Base-by-base conservation (phyloP, 345 rosid species). In the Rhizophora apiculata region DNA sequence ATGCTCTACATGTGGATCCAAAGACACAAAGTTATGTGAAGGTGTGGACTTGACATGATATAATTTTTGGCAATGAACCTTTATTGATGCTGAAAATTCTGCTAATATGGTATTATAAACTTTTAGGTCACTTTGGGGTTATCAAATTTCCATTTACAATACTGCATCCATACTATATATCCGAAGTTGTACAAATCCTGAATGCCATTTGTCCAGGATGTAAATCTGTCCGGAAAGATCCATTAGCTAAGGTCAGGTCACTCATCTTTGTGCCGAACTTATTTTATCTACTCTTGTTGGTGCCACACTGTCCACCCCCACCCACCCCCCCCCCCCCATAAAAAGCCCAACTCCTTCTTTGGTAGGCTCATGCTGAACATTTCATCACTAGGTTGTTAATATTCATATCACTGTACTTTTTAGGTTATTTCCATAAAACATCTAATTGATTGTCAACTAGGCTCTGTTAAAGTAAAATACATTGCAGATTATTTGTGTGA, bases 141-240 rank as follows among this genome's bases (percentile, higher is more conserved):
- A 82, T 95, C 52, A 84, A 85, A 15, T 90, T 95, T 57, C 79
- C 69, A 36, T 70, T 63, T 58, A 51, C 87, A 10, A 71, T 95
- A 48, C 71, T 88, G 39, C 85, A 95, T 70, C 99, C 99, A 0
- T 87, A 88, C 66, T 92, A 70, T 68, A 66, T 89, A 3, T 82
- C 93, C 2, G 96, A 95, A 76, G 83, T 90, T 70, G 85, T 79
- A 6, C 70, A 83, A 24, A 59, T 95, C 65, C 67, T 95, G 60
- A 95, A 95, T 68, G 86, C 84, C 74, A 74, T 86, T 69, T 95
- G 99, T 66, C 97, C 99, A 8, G 88, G 86, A 34, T 95, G 99
- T 80, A 92, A 87, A 86, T 81, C 93, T 67, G 61, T 87, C 34
- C 78, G 88, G 72, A 80, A 85, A 76, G 85, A 86, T 70, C 34